Evolutionary conservation across 345 rosid genomes (phyloP), one percentile per base, ranked within the genome.

Genomic region (Turritis glabra): DNA sequence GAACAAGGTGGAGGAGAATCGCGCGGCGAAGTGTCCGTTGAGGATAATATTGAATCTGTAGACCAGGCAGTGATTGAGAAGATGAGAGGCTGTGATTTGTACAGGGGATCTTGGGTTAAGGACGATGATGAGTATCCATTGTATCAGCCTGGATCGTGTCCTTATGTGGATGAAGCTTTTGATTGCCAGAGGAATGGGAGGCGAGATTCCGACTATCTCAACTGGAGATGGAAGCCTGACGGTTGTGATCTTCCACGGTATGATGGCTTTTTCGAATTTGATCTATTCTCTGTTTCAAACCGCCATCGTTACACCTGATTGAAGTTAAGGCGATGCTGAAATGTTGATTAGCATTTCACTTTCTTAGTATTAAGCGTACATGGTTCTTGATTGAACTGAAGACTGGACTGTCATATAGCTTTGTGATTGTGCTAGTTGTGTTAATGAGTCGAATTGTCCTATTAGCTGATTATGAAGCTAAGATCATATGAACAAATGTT

Each of bases 171-270:
- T 40, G 96, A 86, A 63, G 96, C 92, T 69, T 92, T 84, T 72
- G 96, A 90, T 80, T 95, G 99, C 82, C 96, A 89, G 53, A 71
- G 52, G 59, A 95, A 92, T 38, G 97, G 97, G 25, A 85, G 99
- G 67, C 71, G 54, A 2, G 99, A 90, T 82, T 82, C 90, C 0
- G 86, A 81, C 7, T 95, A 90, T 84, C 79, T 91, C 19, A 71
- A 74, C 35, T 92, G 96, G 99, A 82, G 85, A 29, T 95, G 99
- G 99, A 86, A 90, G 85, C 99, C 99, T 29, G 78, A 95, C 52
- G 96, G 74, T 47, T 95, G 97, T 76, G 90, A 90, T 74, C 97
- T 92, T 64, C 99, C 97, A 18, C 72, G 80, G 80, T 77, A 77
- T 12, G 25, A 52, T 66, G 2, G 10, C 38, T 29, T 38, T 26